Base-by-base conservation (phyloP, 768 basidiomycete species). In the Suillus cothurnatus region DNA sequence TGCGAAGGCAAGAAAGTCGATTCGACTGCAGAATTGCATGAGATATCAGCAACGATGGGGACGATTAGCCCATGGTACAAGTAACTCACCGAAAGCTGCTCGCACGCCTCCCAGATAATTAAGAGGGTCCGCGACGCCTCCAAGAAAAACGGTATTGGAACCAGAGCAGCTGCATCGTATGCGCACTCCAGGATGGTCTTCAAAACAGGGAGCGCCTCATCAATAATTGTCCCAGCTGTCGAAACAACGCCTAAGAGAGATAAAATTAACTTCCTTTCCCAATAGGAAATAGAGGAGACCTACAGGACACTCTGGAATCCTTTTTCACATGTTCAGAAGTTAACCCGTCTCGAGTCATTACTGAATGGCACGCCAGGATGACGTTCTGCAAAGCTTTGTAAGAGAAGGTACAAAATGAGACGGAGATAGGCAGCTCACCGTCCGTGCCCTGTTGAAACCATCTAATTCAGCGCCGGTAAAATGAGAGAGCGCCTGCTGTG, bases 101-200 rank as follows among this genome's bases (percentile, higher is more conserved):
- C 80, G 8, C 88, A 79, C 0, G 86, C 79, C 49, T 87, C 84
- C 90, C 90, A 92, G 26, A 92, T 88, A 15, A 71, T 74, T 26
- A 90, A 69, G 57, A 92, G 70, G 5, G 81, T 82, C 41, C 76
- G 79, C 0, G 85, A 88, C 0, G 85, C 86, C 17, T 79, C 76
- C 7, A 78, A 76, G 11, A 92, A 77, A 0, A 87, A 88, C 0
- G 84, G 81, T 12, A 91, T 70, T 8, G 90, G 90, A 0, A 79
- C 84, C 31, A 86, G 79, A 21, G 79, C 70, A 47, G 85, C 31
- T 3, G 32, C 53, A n/a, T 32, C 32, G 12, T 55, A 55, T 6
- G 53, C 14, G 4, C 31, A 55, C 21, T 55, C 53, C 21, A 55
- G 53, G 32, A 55, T 55, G 21, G 53, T 55, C 32, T 55, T 55